phyloP scores from a whole-genome alignment of 169 alveolate species.

The Plasmodium chabaudi region DNA sequence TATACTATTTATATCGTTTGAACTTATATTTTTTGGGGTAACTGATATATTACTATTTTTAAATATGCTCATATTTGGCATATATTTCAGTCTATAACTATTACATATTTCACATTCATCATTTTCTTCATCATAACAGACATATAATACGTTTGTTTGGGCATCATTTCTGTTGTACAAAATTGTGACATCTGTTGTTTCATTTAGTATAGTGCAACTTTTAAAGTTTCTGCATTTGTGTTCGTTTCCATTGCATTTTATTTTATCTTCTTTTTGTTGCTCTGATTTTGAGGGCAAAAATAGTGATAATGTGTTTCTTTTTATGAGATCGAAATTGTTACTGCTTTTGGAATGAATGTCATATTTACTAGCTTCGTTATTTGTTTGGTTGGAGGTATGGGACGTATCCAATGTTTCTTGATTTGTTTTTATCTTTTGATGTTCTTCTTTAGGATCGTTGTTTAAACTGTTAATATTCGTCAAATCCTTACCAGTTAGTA shows the following conservation, averaged over 20 bases:
- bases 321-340: neutral
- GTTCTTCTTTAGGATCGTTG: conserved; percentile 2
- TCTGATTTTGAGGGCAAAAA: neutral
- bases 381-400: neutral
- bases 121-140: conserved; percentile 50
- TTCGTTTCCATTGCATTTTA: neutral
- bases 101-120: conserved; percentile 49
- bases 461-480: neutral
- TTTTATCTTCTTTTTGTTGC: neutral
- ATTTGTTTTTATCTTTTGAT: neutral
- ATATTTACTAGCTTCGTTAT: neutral
- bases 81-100: conserved; percentile 39
- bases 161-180: conserved; percentile 1
- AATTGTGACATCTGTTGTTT: neutral
- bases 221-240: neutral
- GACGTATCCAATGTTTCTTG: neutral
- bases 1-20: neutral
- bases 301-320: neutral
- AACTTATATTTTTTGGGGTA: neutral
- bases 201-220: conserved; percentile 3
- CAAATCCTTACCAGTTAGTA: neutral
- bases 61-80: conserved; percentile 46
- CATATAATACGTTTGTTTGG: conserved; percentile 28
- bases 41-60: neutral
- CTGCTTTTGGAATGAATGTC: neutral